Evolutionary conservation across 169 alveolate genomes (phyloP).

Genomic region (Theileria orientalis): DNA sequence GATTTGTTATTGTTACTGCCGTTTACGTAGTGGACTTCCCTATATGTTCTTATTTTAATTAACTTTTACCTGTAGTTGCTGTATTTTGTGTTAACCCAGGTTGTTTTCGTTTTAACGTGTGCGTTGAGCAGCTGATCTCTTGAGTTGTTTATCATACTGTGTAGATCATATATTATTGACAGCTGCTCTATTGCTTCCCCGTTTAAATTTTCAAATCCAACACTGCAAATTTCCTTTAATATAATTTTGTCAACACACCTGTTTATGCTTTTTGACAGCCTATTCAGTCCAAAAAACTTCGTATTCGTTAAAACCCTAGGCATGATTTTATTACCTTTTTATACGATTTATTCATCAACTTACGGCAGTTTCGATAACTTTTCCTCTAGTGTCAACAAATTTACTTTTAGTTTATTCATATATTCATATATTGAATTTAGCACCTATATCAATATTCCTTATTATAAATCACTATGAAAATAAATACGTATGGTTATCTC

Average conservation of each 20-base stretch:
- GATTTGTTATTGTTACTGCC: slow-evolving; percentile 2
- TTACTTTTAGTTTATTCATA: slow-evolving; percentile 8
- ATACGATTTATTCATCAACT: too few species aligned
- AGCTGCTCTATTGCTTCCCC: slow-evolving; percentile 36
- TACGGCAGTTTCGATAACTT: slow-evolving; percentile 11
- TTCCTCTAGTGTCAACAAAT: slow-evolving; percentile 11
- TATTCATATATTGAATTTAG: slow-evolving; percentile 13
- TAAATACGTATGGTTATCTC: too few species aligned
- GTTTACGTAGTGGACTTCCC: slow-evolving; percentile 41
- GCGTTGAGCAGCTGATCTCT: slow-evolving; percentile 10
- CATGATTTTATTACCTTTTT: neutral
- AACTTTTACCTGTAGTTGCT: slow-evolving; percentile 32
- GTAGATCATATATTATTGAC: slow-evolving; percentile 33
- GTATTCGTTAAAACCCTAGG: slow-evolving; percentile 7
- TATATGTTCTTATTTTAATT: neutral
- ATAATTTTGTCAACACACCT: slow-evolving; percentile 10
- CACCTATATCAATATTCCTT: neutral
- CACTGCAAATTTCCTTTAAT: slow-evolving; percentile 10
- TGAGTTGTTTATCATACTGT: slow-evolving; percentile 23
- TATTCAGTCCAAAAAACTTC: slow-evolving; percentile 30
- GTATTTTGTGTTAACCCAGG: slow-evolving; percentile 40
- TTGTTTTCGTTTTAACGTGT: slow-evolving; percentile 14
- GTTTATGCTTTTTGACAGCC: slow-evolving; percentile 39
- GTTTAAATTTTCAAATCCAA: slow-evolving; percentile 52
- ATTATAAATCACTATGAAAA: too few species aligned